These are phyloP conservation scores for Solanum gandarillasii DNA, from an alignment of 257 asterid genomes.

Conservation along the genomic window DNA sequence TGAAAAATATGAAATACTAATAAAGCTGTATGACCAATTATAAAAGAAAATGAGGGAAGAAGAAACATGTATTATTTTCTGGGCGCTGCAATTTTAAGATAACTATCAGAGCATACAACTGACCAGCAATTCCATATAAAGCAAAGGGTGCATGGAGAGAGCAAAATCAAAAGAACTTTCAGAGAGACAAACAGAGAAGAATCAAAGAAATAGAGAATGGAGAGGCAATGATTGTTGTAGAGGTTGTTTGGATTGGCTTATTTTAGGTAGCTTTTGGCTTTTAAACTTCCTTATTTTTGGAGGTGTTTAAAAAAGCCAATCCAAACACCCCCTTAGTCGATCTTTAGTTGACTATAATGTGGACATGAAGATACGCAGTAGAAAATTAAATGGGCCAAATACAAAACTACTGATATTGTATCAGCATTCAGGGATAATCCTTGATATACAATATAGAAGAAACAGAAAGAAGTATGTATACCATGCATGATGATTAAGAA, in stretches of 20 bases:
- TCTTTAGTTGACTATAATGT: background rate
- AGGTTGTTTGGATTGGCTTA: background rate
- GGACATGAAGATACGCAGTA: background rate
- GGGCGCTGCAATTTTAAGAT: background rate
- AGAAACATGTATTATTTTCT: background rate
- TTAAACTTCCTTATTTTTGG: background rate
- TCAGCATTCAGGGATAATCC: background rate
- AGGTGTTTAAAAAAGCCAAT: background rate
- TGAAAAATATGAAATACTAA: constrained; percentile 19
- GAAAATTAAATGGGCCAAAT: background rate
- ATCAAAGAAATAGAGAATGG: background rate
- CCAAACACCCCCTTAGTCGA: background rate
- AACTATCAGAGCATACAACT: background rate
- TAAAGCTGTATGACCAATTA: background rate
- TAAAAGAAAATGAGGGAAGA: background rate
- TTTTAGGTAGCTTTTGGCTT: background rate
- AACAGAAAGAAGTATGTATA: background rate
- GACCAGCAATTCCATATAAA: background rate
- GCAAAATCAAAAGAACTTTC: background rate
- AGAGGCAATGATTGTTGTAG: background rate
- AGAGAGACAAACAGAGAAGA: background rate
- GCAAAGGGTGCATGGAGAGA: background rate
- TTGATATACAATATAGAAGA: background rate
- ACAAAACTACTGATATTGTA: background rate
- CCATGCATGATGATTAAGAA: background rate